Evolutionary conservation across 192 early-diverging fungal species (phyloP).

Genomic region (Coemansia sp.): DNA sequence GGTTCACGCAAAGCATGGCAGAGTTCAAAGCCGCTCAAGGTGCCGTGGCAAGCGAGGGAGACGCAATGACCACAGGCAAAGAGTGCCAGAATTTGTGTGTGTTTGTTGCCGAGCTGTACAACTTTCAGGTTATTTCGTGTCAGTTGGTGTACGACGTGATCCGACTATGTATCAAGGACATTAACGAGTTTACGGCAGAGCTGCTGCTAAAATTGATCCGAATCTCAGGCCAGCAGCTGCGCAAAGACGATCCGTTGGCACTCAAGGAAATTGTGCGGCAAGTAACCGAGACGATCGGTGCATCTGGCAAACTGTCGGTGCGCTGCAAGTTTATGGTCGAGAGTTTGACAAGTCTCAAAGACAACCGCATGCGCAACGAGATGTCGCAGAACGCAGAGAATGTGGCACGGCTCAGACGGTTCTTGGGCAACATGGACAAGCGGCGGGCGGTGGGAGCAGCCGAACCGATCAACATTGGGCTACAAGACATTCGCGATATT

Average conservation of each 20-base stretch:
- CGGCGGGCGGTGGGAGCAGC: conserved; percentile 39
- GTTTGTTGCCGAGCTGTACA: conserved; percentile 81
- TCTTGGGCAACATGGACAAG: conserved; percentile 65
- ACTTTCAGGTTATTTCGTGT: conserved; percentile 83
- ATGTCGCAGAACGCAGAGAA: conserved; percentile 61
- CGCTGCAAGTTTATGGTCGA: conserved; percentile 94
- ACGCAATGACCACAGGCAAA: conserved; percentile 55
- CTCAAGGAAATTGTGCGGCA: conserved; percentile 84
- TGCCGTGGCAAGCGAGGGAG: conserved; percentile 44
- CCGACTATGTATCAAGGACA: conserved; percentile 60
- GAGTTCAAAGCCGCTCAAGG: conserved; percentile 19
- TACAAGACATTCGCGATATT: conserved; percentile 80
- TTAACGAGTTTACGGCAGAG: conserved; percentile 86
- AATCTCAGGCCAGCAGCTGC: conserved; percentile 76
- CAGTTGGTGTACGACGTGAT: conserved; percentile 87
- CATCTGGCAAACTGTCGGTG: conserved; percentile 40
- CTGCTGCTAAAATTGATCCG: conserved; percentile 73
- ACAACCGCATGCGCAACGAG: conserved; percentile 77
- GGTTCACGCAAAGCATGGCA: conserved; percentile 44
- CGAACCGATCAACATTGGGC: conserved; percentile 78
- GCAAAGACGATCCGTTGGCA: conserved; percentile 85
- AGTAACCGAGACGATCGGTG: conserved; percentile 37
- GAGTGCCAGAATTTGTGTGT: conserved; percentile 79
- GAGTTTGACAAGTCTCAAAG: conserved; percentile 87
- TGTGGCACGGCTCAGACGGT: conserved; percentile 73